These are phyloP conservation scores for Fusarium vanettenii DNA, from an alignment of 2,329 filamentous ascomycete species.

Conservation along the genomic window DNA sequence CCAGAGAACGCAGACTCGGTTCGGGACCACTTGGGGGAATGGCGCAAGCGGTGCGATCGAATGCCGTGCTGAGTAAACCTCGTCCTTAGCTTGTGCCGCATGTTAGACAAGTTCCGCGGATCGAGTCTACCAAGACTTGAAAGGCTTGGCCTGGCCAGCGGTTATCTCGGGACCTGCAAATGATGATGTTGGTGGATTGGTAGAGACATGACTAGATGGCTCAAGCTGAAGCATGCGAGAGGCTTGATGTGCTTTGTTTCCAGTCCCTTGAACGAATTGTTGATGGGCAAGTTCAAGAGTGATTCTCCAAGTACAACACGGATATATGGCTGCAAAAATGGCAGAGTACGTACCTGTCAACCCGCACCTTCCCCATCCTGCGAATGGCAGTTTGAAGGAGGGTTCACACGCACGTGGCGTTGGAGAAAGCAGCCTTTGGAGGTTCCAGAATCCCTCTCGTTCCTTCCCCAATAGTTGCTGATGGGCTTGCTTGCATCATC, in stretches of 20 bases:
- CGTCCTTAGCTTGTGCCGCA: slow-evolving; percentile 6
- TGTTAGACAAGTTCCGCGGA: slow-evolving; percentile 13
- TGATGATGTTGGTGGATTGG: neutral
- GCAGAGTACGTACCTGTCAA: neutral
- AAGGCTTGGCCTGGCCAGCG: neutral
- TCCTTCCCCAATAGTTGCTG: slow-evolving; percentile 13
- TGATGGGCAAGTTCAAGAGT: neutral
- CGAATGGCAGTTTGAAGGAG: neutral
- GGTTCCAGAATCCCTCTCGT: neutral
- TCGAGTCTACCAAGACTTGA: neutral
- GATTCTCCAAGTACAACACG: neutral
- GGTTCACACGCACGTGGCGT: slow-evolving; percentile 15
- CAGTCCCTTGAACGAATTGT: neutral
- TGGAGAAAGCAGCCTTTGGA: neutral
- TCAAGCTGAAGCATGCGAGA: neutral
- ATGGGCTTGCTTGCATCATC: slow-evolving; percentile 1
- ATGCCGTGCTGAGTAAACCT: slow-evolving; percentile 37
- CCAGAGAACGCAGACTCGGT: slow-evolving; percentile 22
- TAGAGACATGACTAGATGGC: neutral
- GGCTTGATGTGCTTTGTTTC: neutral
- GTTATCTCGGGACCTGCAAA: neutral
- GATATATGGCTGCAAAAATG: neutral
- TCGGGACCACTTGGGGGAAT: slow-evolving; percentile 34
- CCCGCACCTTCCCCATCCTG: neutral
- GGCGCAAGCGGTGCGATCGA: slow-evolving; percentile 38